phyloP scores from a whole-genome alignment of 768 basidiomycete species.

The Termitomyces sp. region DNA sequence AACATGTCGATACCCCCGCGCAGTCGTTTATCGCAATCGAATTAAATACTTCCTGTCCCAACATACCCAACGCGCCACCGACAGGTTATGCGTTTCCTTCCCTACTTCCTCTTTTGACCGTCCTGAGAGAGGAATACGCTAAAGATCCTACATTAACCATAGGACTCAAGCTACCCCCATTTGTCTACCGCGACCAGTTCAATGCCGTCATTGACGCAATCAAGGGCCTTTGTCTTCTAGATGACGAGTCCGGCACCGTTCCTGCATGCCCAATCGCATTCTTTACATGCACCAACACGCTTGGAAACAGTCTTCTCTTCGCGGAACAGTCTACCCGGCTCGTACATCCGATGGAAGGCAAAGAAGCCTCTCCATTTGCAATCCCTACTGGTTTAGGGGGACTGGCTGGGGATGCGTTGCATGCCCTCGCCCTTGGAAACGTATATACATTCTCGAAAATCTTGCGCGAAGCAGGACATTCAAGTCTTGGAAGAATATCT shows the following conservation, averaged over 20 bases:
- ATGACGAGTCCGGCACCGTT: conserved; percentile 2
- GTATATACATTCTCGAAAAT: conserved; percentile 60
- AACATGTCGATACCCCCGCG: conserved; percentile 24
- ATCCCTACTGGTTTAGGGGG: conserved; percentile 68
- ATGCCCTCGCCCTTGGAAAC: conserved; percentile 76
- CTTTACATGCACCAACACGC: conserved; percentile 77
- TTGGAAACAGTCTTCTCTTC: conserved; percentile 68
- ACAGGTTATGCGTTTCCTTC: conserved; percentile 58
- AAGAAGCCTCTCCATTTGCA: conserved; percentile 38
- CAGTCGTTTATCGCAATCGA: conserved; percentile 60
- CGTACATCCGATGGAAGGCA: conserved; percentile 3
- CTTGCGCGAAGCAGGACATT: conserved; percentile 35
- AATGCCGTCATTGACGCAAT: conserved; percentile 47
- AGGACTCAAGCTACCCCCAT: conserved; percentile 81
- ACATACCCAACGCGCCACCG: conserved; percentile 61
- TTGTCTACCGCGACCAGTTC: conserved; percentile 61
- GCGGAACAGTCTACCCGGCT: conserved; percentile 40
- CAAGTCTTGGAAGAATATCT: conserved; percentile 43
- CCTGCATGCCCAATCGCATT: conserved; percentile 55
- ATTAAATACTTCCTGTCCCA: conserved; percentile 85
- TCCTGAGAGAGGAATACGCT: conserved; percentile 47
- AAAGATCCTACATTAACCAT: conserved; percentile 56
- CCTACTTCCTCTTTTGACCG: conserved; percentile 51
- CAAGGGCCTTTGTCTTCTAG: conserved; percentile 31
- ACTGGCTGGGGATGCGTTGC: conserved; percentile 72